Conservation (phyloP, 2,329 filamentous ascomycete genomes). For the Aureobasidium sp. region DNA sequence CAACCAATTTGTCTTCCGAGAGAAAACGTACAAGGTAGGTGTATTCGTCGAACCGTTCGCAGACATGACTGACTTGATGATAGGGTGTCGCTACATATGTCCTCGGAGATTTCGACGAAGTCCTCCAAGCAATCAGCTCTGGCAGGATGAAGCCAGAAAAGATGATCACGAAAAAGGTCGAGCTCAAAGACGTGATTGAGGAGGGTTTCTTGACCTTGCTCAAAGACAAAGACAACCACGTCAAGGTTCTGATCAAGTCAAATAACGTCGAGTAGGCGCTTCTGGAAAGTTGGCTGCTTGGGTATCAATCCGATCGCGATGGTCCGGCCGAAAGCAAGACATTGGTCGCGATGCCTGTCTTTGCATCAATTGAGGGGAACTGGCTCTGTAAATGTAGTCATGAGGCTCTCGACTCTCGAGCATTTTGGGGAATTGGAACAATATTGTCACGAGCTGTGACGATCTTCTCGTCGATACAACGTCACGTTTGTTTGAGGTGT, state of each 20-base stretch:
- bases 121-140: conserved; percentile 38
- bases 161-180: conserved; percentile 43
- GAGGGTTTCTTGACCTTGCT: conserved; percentile 40
- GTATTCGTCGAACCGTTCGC: too few relatives aligned
- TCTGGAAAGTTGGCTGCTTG: neutral
- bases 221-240: conserved; percentile 41
- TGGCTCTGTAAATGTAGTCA: conserved; percentile 5
- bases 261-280: neutral
- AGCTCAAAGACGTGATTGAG: conserved; percentile 37
- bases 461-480: neutral
- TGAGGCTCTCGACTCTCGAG: neutral
- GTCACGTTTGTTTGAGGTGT: neutral
- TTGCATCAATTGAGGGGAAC: neutral
- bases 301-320: neutral
- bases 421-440: neutral
- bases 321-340: neutral
- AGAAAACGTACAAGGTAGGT: conserved; percentile 39
- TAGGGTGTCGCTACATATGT: conserved; percentile 42
- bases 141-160: conserved; percentile 35
- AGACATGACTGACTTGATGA: neutral
- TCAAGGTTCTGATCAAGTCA: conserved; percentile 36
- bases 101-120: conserved; percentile 42
- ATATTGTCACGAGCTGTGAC: neutral
- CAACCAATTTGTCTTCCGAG: conserved; percentile 45
- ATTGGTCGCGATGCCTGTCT: neutral